Conservation (phyloP, 768 basidiomycete species). For the Lactarius akahatsu region DNA sequence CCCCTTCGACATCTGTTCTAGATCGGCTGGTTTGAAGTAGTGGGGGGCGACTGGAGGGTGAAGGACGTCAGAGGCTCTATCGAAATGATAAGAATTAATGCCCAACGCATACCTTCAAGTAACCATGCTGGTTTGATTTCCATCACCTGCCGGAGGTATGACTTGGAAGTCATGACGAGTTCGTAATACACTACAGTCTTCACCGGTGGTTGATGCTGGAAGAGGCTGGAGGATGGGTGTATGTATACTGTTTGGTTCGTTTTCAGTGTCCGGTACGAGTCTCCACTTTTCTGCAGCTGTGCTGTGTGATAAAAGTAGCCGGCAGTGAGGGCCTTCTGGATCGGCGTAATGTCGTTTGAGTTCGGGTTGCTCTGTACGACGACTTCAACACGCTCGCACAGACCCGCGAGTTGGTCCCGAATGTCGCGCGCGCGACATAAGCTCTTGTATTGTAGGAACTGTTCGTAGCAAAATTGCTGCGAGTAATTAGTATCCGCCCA, state of each 20-base stretch:
- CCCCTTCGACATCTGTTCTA: constrained; percentile 74
- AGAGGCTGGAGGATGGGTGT: constrained; percentile 92
- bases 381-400: constrained; percentile 97
- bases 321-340: constrained; percentile 93
- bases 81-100: constrained; percentile 5
- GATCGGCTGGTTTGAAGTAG: constrained; percentile 86
- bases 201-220: constrained; percentile 93
- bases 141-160: constrained; percentile 97
- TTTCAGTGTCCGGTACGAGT: constrained; percentile 95
- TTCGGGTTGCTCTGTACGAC: constrained; percentile 86
- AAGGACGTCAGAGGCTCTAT: constrained; percentile 20
- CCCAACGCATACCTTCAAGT: constrained; percentile 67
- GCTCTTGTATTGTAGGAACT: constrained; percentile 94
- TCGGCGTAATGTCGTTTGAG: constrained; percentile 84
- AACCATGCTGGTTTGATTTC: constrained; percentile 97
- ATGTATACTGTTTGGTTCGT: constrained; percentile 96
- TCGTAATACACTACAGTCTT: constrained; percentile 93
- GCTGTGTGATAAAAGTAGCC: constrained; percentile 98
- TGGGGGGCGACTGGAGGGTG: constrained; percentile 79
- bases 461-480: constrained; percentile 95
- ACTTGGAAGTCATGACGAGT: constrained; percentile 95
- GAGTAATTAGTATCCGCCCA: constrained; percentile 99
- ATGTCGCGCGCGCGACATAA: constrained; percentile 94
- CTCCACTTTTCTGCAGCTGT: constrained; percentile 91
- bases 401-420: constrained; percentile 88